Evolutionary conservation across 169 alveolate species (phyloP).

Genomic region (Theileria sp.): DNA sequence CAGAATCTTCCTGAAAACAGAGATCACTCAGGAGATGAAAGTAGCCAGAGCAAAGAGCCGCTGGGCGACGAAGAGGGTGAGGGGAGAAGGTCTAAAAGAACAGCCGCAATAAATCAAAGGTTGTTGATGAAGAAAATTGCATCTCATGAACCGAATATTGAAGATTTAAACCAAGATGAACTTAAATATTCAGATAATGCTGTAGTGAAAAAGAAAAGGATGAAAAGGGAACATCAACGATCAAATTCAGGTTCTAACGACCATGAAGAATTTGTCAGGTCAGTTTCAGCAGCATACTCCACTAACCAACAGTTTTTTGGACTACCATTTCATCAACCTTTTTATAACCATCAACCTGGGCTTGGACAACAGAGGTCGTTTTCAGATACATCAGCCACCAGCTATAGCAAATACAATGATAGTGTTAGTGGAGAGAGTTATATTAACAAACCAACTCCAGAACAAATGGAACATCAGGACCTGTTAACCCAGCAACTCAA

Average conservation of each 20-base stretch:
- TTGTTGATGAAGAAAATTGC: slow-evolving; percentile 34
- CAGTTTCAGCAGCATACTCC: slow-evolving; percentile 2
- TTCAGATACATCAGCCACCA: slow-evolving; percentile 1
- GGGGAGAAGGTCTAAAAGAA: slow-evolving; percentile 15
- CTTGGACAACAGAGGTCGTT: background rate
- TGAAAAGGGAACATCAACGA: background rate
- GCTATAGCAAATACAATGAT: background rate
- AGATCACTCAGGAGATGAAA: background rate
- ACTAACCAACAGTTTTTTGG: background rate
- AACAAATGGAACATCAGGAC: background rate
- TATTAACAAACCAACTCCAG: background rate
- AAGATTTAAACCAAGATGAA: background rate
- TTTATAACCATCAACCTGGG: background rate
- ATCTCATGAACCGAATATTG: slow-evolving; percentile 7
- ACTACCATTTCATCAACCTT: slow-evolving; percentile 3
- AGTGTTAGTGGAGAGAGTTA: background rate
- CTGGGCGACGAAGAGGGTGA: background rate
- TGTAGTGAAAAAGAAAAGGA: background rate
- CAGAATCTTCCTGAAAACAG: background rate
- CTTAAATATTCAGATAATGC: background rate
- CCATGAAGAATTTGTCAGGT: slow-evolving; percentile 19
- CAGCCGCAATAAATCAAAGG: slow-evolving; percentile 34
- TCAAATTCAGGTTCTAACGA: slow-evolving; percentile 49
- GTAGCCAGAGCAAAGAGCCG: background rate
- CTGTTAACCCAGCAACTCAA: background rate